A percentile compares a stretch with the other conserved stretches of the same genome.
phyloP scores from a whole-genome alignment of 768 basidiomycete genomes.

The Mycena crocata region DNA sequence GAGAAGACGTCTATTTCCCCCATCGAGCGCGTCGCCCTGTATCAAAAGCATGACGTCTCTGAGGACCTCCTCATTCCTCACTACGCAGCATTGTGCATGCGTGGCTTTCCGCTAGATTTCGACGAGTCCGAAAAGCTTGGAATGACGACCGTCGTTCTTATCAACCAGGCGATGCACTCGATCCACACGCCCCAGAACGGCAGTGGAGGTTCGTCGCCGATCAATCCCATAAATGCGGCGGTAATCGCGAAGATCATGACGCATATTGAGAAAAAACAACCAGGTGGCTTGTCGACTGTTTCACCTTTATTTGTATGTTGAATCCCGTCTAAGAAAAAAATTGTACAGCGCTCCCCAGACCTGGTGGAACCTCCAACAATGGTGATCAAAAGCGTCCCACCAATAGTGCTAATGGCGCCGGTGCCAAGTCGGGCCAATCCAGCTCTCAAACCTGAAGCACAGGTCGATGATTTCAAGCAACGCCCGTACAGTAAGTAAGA shows the following conservation, averaged over 20 bases:
- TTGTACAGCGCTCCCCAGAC: background rate
- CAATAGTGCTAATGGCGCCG: background rate
- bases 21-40: slow-evolving; percentile 64
- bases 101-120: slow-evolving; percentile 52
- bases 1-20: slow-evolving; percentile 56
- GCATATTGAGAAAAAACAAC: background rate
- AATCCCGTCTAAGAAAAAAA: background rate
- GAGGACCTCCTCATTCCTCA: slow-evolving; percentile 53
- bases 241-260: slow-evolving; percentile 24
- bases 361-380: background rate
- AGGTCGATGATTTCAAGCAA: too few species aligned
- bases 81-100: slow-evolving; percentile 54
- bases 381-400: background rate
- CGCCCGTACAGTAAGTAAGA: too few species aligned
- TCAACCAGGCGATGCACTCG: slow-evolving; percentile 28
- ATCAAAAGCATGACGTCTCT: slow-evolving; percentile 54
- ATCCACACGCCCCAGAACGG: background rate
- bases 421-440: background rate
- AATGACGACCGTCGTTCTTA: slow-evolving; percentile 49
- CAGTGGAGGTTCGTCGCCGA: background rate
- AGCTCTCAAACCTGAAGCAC: slow-evolving; percentile 2
- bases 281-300: slow-evolving; percentile 17
- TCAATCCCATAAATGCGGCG: background rate
- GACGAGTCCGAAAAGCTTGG: slow-evolving; percentile 60
- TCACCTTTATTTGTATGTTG: background rate